These are phyloP conservation scores for Rhododendron henanense DNA, from an alignment of 148 eudicot genomes.

Conservation along the genomic window DNA sequence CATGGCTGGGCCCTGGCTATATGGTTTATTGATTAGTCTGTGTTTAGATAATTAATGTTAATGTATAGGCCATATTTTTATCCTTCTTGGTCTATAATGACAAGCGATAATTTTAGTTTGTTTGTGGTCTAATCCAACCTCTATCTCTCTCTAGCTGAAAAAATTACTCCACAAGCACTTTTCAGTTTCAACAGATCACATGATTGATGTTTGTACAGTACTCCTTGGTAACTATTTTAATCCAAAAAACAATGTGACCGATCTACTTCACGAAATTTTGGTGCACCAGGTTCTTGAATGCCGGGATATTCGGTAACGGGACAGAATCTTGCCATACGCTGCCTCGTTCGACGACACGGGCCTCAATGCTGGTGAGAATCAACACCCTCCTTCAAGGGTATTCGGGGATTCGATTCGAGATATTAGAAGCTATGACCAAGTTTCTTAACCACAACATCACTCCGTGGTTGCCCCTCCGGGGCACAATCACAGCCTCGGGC, in stretches of 20 bases:
- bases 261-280: not conserved
- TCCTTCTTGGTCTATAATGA: no score
- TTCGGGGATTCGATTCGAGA: slow-evolving; percentile 17
- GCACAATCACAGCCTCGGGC: slow-evolving; percentile 21
- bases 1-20: no score
- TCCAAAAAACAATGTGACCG: not conserved
- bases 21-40: no score
- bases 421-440: slow-evolving; percentile 5
- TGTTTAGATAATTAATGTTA: no score
- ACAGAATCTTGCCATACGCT: not conserved
- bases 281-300: slow-evolving; percentile 9
- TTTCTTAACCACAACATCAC: slow-evolving; percentile 23
- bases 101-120: no score
- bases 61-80: no score
- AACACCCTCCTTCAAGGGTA: slow-evolving; percentile 7
- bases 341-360: not conserved
- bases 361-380: not conserved
- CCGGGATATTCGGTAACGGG: not conserved
- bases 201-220: no score
- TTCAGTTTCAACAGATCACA: no score
- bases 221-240: not conserved
- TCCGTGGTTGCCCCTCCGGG: slow-evolving; percentile 21
- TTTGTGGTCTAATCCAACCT: no score
- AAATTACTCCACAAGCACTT: no score
- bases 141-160: no score